Percentiles rank a stretch among this genome's conserved stretches.
These are phyloP conservation scores for Eucalyptus marginata DNA, from an alignment of 345 rosid genomes.

Conservation along the genomic window DNA sequence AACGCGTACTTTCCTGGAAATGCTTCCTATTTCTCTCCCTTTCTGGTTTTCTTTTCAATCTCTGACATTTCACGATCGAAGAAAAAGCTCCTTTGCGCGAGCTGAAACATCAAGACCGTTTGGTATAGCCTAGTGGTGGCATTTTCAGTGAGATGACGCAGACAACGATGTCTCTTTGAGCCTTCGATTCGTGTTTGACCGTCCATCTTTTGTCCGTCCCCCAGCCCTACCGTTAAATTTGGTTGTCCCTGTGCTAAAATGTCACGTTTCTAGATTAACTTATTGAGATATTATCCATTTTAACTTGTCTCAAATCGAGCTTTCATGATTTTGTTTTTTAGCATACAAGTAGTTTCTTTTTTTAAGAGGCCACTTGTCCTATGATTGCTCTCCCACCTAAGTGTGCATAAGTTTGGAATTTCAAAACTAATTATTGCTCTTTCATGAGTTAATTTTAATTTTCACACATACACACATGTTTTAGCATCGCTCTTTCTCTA, in stretches of 20 bases:
- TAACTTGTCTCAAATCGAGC: too few relatives aligned
- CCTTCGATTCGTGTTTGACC: neutral
- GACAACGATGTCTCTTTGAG: neutral
- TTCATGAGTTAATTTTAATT: too few relatives aligned
- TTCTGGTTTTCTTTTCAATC: too few relatives aligned
- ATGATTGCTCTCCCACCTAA: accelerated
- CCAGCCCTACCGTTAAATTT: neutral
- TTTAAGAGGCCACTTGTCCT: too few relatives aligned
- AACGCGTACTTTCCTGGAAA: neutral
- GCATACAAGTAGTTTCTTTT: accelerated
- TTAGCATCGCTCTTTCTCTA: accelerated
- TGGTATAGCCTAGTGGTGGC: neutral
- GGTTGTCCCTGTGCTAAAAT: neutral
- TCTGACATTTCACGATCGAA: neutral
- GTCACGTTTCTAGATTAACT: too few relatives aligned
- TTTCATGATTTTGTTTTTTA: too few relatives aligned
- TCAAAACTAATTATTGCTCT: accelerated
- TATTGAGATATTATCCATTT: too few relatives aligned
- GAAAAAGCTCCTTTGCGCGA: neutral
- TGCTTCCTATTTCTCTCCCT: neutral
- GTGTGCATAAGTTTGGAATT: too few relatives aligned
- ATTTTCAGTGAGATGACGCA: neutral
- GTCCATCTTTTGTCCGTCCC: neutral
- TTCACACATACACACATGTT: accelerated
- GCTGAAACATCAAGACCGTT: neutral